These are phyloP conservation scores for Lactifluus pinguis DNA, from an alignment of 768 basidiomycete species.

Conservation along the genomic window DNA sequence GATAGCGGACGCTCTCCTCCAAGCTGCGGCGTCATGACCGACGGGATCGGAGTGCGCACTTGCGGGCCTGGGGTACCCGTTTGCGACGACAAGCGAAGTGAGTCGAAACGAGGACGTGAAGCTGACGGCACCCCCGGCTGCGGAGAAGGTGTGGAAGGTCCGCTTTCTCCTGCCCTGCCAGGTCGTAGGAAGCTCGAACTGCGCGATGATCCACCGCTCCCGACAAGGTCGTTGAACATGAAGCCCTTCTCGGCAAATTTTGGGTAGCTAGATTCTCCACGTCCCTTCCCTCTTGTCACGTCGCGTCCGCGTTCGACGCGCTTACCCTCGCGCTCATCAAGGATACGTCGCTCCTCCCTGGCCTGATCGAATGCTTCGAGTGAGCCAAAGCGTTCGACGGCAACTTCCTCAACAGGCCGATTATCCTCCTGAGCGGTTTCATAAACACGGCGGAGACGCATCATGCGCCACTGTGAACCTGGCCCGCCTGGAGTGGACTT, in stretches of 20 bases:
- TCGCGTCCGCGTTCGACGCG: slow-evolving; percentile 31
- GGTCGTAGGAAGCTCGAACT: slow-evolving; percentile 85
- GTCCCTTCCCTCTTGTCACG: slow-evolving; percentile 31
- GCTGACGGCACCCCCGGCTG: slow-evolving; percentile 26
- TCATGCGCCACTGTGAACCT: slow-evolving; percentile 97
- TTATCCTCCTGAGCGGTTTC: slow-evolving; percentile 87
- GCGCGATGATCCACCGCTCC: slow-evolving; percentile 63
- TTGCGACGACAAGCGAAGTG: slow-evolving; percentile 53
- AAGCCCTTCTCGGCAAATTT: slow-evolving; percentile 43
- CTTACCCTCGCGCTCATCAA: slow-evolving; percentile 72
- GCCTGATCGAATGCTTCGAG: slow-evolving; percentile 85
- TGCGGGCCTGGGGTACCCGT: slow-evolving; percentile 49
- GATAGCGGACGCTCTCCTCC: slow-evolving; percentile 44
- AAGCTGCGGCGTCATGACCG: slow-evolving; percentile 70
- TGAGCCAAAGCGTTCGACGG: slow-evolving; percentile 79
- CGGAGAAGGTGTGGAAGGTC: slow-evolving; percentile 50
- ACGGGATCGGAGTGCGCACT: slow-evolving; percentile 78
- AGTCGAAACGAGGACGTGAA: slow-evolving; percentile 46
- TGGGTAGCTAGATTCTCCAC: slow-evolving; percentile 22
- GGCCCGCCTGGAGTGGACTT: slow-evolving; percentile 76
- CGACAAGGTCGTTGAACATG: slow-evolving; percentile 59
- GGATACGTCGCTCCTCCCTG: slow-evolving; percentile 70
- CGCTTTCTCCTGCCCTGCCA: slow-evolving; percentile 46
- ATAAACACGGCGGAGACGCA: slow-evolving; percentile 83
- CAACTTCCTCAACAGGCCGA: slow-evolving; percentile 63